Base-by-base conservation (phyloP, 495 filamentous ascomycete genomes). In the Tuber aestivum region DNA sequence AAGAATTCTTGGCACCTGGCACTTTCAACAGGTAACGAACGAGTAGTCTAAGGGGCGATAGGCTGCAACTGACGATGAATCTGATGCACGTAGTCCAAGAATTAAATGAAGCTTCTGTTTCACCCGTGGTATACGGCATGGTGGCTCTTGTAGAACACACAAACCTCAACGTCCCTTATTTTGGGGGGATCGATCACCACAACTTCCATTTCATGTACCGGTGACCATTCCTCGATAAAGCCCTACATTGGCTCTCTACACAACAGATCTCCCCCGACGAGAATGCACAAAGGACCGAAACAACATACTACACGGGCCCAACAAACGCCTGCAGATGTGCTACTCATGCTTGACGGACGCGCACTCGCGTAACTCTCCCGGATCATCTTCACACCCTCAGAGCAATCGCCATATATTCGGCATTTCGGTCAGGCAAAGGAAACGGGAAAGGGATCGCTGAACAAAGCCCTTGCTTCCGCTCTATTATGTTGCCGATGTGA, bases 321-420 rank as follows among this genome's bases (percentile, higher is more conserved):
- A 80, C 80, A 82, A 82, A 82, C 80, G 80, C 80, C 79, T 68
- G 70, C 75, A 70, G 72, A 77, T 79, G 73, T 77, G 72, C 80
- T 74, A n/a, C 75, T 78, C 73, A 82, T 80, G 73, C 80, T 77
- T 76, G 82, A 82, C 81, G 80, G 80, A 82, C 68, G 80, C 80
- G 76, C 78, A 80, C 75, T 82, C 80, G 81, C 80, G 81, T 80
- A 82, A 70, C 80, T 82, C 77, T 82, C 81, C 80, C 77, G 81
- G 81, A 80, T 80, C 72, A 81, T 74, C 80, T 74, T 78, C 72
- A 71, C 72, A 79, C 78, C 56, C 56, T 18, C 6, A 65, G 56
- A 65, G 27, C 56, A 65, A 75, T 73, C 71, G 65, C 70, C 72
- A 79, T 79, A 79, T 75, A 41, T 37, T 68, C 70, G 41, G 48